Conservation (phyloP, 2,329 filamentous ascomycete genomes). For the Colletotrichum higginsianum region DNA sequence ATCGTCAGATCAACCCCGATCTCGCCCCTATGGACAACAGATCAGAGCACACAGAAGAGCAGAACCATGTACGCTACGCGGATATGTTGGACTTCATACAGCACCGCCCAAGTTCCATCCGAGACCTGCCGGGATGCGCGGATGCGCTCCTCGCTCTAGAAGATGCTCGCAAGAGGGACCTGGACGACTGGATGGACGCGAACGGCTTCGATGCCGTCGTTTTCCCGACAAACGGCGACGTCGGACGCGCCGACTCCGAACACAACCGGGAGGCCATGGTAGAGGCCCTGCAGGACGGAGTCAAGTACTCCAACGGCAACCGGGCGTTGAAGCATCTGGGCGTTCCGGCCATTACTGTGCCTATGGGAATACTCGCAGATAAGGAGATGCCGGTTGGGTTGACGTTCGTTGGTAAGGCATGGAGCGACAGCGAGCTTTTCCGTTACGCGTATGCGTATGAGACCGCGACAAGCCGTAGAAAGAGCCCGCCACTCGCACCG, state of each 20-base stretch:
- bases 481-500: slow-evolving; percentile 6
- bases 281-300: too few relatives aligned
- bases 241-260: slow-evolving; percentile 27
- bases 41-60: slow-evolving; percentile 21
- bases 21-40: slow-evolving; percentile 36
- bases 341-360: too few relatives aligned
- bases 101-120: neutral
- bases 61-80: slow-evolving; percentile 37
- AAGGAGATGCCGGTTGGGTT: too few relatives aligned
- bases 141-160: slow-evolving; percentile 33
- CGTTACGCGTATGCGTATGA: too few relatives aligned
- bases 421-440: too few relatives aligned
- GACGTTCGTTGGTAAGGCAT: too few relatives aligned
- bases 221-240: slow-evolving; percentile 37
- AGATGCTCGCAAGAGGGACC: slow-evolving; percentile 23
- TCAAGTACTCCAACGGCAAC: too few relatives aligned
- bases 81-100: slow-evolving; percentile 36
- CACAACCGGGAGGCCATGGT: neutral
- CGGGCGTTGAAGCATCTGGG: too few relatives aligned
- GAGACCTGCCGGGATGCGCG: slow-evolving; percentile 19
- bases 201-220: slow-evolving; percentile 25
- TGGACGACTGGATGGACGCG: slow-evolving; percentile 36
- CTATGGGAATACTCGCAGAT: too few relatives aligned
- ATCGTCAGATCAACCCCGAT: slow-evolving; percentile 47
- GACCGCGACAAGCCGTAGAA: neutral